Conservation (phyloP, 1,284 basidiomycete genomes). For the Rhodotorula sp. region DNA sequence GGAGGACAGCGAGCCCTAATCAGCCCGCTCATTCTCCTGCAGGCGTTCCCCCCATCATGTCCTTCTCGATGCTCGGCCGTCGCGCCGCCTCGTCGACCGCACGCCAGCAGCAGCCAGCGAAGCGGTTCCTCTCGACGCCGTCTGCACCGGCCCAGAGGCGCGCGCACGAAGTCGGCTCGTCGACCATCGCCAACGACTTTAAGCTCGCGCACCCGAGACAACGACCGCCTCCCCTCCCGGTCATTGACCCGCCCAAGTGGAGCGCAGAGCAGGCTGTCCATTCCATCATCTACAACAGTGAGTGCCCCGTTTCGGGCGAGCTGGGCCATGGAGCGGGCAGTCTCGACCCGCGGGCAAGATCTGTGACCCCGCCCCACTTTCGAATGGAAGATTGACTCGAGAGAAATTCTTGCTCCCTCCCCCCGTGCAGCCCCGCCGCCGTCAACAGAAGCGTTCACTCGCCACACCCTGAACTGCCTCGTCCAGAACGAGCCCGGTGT, state of each 20-base stretch:
- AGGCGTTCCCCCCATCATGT: neutral
- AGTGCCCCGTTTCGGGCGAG: neutral
- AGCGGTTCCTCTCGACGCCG: slow-evolving; percentile 3
- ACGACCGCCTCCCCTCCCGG: slow-evolving; percentile 46
- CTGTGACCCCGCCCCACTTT: neutral
- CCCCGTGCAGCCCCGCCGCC: slow-evolving; percentile 45
- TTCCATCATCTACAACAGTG: slow-evolving; percentile 48
- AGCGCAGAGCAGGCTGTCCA: slow-evolving; percentile 48
- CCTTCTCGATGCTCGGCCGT: slow-evolving; percentile 7
- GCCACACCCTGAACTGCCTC: slow-evolving; percentile 95
- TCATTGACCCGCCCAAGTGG: slow-evolving; percentile 63
- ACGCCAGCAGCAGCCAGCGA: neutral
- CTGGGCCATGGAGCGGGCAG: neutral
- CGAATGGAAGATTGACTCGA: slow-evolving; percentile 42
- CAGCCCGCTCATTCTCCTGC: too few species aligned
- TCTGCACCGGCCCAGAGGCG: neutral
- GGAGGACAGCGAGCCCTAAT: too few species aligned
- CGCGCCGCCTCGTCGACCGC: neutral
- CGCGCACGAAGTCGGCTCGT: slow-evolving; percentile 20
- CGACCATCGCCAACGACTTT: slow-evolving; percentile 92
- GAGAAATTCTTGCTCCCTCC: slow-evolving; percentile 46
- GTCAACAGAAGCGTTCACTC: slow-evolving; percentile 48
- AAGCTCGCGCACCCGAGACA: slow-evolving; percentile 64
- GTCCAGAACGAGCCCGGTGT: slow-evolving; percentile 99
- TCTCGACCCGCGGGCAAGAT: neutral